Conservation (phyloP, 148 eudicot species). For the Polygonum aviculare region DNA sequence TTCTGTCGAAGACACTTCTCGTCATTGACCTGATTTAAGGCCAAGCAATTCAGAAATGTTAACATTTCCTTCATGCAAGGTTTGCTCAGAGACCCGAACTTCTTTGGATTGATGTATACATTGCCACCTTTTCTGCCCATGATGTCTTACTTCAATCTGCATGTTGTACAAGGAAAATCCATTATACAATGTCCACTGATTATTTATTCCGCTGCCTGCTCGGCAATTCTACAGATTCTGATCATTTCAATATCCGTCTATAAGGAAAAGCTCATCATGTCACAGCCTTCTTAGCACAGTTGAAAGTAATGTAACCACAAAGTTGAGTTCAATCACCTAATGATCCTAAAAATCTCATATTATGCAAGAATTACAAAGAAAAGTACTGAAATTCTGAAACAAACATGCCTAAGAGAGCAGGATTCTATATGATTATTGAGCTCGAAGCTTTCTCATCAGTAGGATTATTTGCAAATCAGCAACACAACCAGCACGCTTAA, state of each 20-base stretch:
- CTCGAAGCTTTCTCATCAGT: background rate
- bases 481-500: background rate
- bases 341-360: no score
- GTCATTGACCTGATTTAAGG: constrained; percentile 58
- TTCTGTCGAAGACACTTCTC: constrained; percentile 73
- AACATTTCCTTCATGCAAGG: constrained; percentile 92
- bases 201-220: background rate
- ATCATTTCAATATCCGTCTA: no score
- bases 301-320: background rate
- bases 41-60: constrained; percentile 65
- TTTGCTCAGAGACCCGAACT: constrained; percentile 52
- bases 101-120: constrained; percentile 59
- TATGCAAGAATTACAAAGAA: background rate
- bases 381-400: background rate
- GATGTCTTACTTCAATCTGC: constrained; percentile 14
- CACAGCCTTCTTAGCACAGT: no score
- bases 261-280: no score
- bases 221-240: no score
- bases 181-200: background rate
- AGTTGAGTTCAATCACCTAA: background rate
- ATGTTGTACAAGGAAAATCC: background rate
- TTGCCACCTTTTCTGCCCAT: constrained; percentile 73
- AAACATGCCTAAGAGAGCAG: background rate
- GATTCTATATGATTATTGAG: background rate
- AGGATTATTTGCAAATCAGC: background rate